Conservation (phyloP, 2,329 filamentous ascomycete species). For the Xylariaceae sp. region DNA sequence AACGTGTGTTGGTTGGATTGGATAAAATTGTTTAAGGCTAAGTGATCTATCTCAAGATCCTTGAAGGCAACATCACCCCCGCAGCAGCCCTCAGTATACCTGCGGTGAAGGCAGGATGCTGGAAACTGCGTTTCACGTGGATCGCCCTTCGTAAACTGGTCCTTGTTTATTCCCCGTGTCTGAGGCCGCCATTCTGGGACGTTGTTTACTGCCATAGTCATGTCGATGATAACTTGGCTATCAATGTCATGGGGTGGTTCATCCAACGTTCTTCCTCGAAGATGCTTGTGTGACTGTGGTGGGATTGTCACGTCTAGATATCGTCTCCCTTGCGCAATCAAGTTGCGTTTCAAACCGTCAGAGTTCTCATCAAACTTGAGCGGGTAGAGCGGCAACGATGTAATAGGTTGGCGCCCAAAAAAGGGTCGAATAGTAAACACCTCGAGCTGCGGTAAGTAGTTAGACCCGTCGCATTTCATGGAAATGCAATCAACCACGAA, state of each 20-base stretch:
- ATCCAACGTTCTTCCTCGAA: constrained; percentile 5
- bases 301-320: constrained; percentile 6
- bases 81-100: too few species aligned
- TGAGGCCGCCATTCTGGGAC: not conserved
- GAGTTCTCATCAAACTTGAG: not conserved
- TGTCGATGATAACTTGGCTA: constrained; percentile 15
- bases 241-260: constrained; percentile 17
- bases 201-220: constrained; percentile 5
- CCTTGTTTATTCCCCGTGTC: not conserved
- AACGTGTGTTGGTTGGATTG: not conserved
- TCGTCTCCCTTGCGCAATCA: constrained; percentile 4
- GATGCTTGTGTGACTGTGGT: constrained; percentile 6
- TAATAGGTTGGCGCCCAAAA: not conserved
- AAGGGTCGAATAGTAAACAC: constrained; percentile 7
- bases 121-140: constrained; percentile 4
- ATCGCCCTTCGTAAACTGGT: constrained; percentile 2
- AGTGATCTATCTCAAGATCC: not conserved
- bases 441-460: constrained; percentile 10
- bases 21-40: not conserved
- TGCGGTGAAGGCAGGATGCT: too few species aligned
- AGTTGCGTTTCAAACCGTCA: not conserved
- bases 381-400: constrained; percentile 12
- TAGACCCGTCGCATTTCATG: constrained; percentile 2
- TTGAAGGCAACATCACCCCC: constrained; percentile 8
- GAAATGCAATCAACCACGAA: constrained; percentile 12